Evolutionary conservation across 2,329 filamentous ascomycete genomes (phyloP).

Genomic region (Aspergillus sp.): DNA sequence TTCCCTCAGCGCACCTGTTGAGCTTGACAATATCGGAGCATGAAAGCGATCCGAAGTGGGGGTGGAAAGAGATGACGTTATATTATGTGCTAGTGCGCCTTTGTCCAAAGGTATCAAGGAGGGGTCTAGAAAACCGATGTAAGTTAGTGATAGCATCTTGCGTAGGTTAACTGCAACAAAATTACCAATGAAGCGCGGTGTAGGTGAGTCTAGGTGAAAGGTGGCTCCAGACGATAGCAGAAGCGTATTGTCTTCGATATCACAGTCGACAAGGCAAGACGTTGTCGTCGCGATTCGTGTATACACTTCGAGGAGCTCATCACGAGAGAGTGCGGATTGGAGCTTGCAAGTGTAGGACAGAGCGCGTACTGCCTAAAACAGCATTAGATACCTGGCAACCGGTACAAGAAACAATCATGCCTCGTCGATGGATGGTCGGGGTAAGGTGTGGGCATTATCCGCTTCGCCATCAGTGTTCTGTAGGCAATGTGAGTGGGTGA

Average conservation of each 20-base stretch:
- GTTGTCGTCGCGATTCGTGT: not conserved
- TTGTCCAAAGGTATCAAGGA: not conserved
- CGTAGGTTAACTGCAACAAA: not conserved
- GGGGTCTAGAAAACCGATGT: not conserved
- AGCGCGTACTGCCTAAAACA: not conserved
- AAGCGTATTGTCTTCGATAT: not conserved
- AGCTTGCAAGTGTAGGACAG: not conserved
- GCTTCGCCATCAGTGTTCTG: not conserved
- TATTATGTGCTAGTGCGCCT: not conserved
- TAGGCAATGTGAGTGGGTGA: not conserved
- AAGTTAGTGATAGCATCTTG: not conserved
- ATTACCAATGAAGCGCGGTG: not conserved
- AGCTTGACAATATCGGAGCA: not conserved
- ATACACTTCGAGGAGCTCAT: not conserved
- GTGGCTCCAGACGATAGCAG: not conserved
- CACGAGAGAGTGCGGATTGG: not conserved
- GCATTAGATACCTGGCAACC: not conserved
- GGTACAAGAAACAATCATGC: conserved; percentile 1
- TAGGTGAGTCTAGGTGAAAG: not conserved
- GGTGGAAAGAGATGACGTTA: not conserved
- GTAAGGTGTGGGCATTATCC: not conserved
- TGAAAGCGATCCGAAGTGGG: not conserved
- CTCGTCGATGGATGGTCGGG: not conserved
- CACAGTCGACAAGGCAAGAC: not conserved
- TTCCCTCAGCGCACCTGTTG: not conserved